Conservation (phyloP, 139 green algal species). For the Micractinium sp. region DNA sequence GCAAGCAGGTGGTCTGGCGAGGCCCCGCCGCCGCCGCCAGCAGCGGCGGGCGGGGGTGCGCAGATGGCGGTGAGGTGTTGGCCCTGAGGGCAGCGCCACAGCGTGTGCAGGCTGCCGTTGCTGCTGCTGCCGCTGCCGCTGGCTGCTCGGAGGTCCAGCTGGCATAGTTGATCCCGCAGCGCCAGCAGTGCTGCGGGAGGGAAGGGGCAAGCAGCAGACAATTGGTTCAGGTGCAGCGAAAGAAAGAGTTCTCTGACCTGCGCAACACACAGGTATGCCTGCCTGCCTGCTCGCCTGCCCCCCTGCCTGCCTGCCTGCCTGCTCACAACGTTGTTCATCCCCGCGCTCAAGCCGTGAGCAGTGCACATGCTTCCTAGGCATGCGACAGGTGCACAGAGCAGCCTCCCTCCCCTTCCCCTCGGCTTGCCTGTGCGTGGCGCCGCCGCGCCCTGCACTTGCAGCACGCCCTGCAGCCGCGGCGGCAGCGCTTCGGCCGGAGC, state of each 20-base stretch:
- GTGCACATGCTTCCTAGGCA: no score
- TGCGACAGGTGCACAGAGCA: background rate
- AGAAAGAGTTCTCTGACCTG: no score
- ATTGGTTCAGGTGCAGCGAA: background rate
- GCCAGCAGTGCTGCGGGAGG: conserved; percentile 3
- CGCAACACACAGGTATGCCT: no score
- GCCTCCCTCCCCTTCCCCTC: background rate
- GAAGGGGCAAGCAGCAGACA: no score
- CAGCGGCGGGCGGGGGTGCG: background rate
- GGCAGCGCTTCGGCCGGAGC: background rate
- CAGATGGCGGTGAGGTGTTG: conserved; percentile 30
- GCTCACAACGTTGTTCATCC: no score
- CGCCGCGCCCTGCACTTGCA: conserved; percentile 16
- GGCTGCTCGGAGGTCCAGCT: conserved; percentile 11
- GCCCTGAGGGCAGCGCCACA: conserved; percentile 29
- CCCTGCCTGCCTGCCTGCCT: no score
- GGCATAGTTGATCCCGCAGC: background rate
- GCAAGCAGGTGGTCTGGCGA: conserved; percentile 2
- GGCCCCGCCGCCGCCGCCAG: background rate
- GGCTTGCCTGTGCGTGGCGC: conserved; percentile 13
- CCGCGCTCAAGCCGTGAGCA: no score
- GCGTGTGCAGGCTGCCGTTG: background rate
- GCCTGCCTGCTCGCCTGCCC: no score
- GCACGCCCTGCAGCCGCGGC: conserved; percentile 8
- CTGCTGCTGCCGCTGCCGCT: background rate